These are phyloP conservation scores for Ligustrum vulgare DNA, from an alignment of 257 asterid species.

Conservation along the genomic window DNA sequence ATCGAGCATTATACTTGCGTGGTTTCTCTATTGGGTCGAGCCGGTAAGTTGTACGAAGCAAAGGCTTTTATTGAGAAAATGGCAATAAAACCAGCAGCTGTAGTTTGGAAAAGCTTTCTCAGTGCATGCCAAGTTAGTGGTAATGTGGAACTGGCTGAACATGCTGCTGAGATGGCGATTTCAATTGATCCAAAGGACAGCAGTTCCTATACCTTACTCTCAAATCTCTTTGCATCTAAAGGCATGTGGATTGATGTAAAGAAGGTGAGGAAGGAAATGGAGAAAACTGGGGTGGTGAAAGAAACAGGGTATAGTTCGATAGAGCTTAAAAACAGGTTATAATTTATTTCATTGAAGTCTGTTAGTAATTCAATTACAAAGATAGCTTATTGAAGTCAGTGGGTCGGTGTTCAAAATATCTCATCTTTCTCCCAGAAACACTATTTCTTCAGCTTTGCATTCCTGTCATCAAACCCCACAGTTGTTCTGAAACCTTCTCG, in stretches of 20 bases:
- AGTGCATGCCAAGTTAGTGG: conserved; percentile 41
- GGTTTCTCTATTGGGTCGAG: conserved; percentile 52
- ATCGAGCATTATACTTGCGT: conserved; percentile 50
- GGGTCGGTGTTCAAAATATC: too few relatives aligned
- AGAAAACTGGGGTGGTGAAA: conserved; percentile 32
- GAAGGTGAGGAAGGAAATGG: conserved; percentile 47
- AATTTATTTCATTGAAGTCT: too few relatives aligned
- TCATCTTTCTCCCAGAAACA: too few relatives aligned
- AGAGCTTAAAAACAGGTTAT: conserved; percentile 39
- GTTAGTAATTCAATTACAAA: too few relatives aligned
- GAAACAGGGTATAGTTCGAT: conserved; percentile 54
- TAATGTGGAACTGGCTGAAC: conserved; percentile 37
- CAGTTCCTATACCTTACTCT: conserved; percentile 46
- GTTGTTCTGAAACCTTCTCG: too few relatives aligned
- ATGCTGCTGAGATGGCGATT: conserved; percentile 44
- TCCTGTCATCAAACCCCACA: too few relatives aligned
- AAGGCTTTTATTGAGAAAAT: conserved; percentile 39
- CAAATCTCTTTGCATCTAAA: conserved; percentile 47
- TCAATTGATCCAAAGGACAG: conserved; percentile 39
- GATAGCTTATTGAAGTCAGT: too few relatives aligned
- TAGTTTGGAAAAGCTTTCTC: conserved; percentile 50
- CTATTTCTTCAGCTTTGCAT: too few relatives aligned
- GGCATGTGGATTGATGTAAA: conserved; percentile 48
- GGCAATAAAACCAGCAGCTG: conserved; percentile 39
- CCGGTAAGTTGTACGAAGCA: conserved; percentile 47